Percentiles rank a stretch among this genome's conserved stretches.
These are phyloP conservation scores for Gomphus bonarii DNA, from an alignment of 1,284 basidiomycete genomes.

Conservation along the genomic window DNA sequence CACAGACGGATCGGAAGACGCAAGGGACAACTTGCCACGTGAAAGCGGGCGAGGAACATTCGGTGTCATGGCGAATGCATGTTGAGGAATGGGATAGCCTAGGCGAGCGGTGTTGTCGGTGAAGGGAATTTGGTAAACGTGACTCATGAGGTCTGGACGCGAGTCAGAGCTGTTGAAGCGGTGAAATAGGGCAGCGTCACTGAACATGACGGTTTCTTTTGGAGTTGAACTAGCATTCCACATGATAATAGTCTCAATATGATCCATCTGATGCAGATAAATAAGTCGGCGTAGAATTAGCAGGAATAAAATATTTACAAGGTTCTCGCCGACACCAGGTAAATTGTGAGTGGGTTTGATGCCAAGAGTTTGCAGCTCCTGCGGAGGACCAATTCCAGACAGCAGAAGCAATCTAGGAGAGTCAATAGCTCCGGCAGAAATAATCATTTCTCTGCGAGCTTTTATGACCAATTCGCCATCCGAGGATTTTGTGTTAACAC, in stretches of 20 bases:
- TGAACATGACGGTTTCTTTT: conserved; percentile 1
- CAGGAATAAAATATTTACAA: conserved; percentile 14
- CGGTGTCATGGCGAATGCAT: background rate
- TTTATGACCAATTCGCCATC: background rate
- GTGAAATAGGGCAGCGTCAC: background rate
- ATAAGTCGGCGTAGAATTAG: too few species aligned
- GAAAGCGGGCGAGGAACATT: background rate
- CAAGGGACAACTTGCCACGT: background rate
- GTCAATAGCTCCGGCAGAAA: conserved; percentile 31
- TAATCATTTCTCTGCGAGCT: conserved; percentile 29
- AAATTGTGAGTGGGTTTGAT: conserved; percentile 22
- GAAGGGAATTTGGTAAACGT: conserved; percentile 3
- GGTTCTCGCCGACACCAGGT: conserved; percentile 34
- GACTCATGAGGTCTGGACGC: conserved; percentile 1
- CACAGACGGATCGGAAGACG: background rate
- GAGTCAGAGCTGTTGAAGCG: background rate
- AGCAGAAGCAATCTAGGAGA: conserved; percentile 35
- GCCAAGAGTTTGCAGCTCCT: conserved; percentile 19
- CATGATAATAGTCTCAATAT: background rate
- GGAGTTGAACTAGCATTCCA: background rate
- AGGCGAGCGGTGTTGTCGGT: background rate
- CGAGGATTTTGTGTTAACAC: background rate
- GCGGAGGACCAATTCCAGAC: conserved; percentile 34
- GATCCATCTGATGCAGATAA: background rate
- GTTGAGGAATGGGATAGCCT: background rate